Evolutionary conservation across 1,284 basidiomycete species (phyloP).

Genomic region (Cutaneotrichosporon cavernicola): DNA sequence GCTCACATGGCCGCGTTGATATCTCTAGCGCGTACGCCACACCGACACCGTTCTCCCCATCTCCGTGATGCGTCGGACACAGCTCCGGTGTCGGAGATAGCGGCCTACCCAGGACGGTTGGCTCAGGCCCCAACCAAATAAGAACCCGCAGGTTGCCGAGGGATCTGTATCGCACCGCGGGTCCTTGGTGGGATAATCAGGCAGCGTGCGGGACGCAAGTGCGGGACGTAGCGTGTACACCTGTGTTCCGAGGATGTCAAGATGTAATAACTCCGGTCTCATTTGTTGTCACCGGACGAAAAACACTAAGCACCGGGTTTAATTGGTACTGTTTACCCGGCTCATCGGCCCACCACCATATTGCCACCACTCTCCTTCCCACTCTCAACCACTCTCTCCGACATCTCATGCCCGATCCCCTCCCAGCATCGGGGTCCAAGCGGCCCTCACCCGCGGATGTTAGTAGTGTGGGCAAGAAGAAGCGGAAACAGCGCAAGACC

Average conservation of each 20-base stretch:
- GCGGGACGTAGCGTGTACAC: too few relatives aligned
- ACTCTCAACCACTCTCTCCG: neutral
- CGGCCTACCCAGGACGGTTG: neutral
- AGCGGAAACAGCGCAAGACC: constrained; percentile 3
- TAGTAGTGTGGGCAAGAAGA: neutral
- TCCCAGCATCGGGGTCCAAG: neutral
- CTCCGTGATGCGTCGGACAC: neutral
- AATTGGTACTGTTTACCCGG: neutral
- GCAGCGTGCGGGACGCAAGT: too few relatives aligned
- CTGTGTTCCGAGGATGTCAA: too few relatives aligned
- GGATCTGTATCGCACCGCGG: too few relatives aligned
- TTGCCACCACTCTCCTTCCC: neutral
- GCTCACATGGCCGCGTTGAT: neutral
- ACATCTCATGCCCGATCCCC: neutral
- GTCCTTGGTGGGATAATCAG: too few relatives aligned
- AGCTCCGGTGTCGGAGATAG: neutral
- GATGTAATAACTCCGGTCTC: too few relatives aligned
- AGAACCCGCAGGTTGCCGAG: too few relatives aligned
- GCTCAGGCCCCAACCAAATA: too few relatives aligned
- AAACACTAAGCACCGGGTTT: neutral
- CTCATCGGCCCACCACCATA: neutral
- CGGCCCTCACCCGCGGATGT: neutral
- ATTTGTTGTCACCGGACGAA: neutral
- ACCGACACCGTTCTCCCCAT: neutral
- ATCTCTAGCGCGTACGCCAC: neutral